Percentiles rank a stretch among this genome's conserved stretches.
phyloP scores from a whole-genome alignment of 2,329 filamentous ascomycete species.

The Helotiales sp. region DNA sequence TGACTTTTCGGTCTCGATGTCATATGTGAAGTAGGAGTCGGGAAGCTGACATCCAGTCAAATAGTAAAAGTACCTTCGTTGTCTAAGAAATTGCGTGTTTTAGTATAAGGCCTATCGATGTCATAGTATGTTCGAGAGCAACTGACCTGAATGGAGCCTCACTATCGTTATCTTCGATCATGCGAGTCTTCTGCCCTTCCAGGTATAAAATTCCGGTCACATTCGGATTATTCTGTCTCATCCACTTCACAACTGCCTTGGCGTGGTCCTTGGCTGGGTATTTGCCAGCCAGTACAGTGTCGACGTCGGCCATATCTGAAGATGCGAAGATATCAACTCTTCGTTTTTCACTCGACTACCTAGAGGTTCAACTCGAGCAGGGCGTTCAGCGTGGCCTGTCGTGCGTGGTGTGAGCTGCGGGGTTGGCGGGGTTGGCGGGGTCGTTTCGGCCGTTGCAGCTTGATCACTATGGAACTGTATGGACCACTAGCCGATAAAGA shows the following conservation, averaged over 20 bases:
- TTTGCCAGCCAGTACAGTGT: conserved; percentile 60
- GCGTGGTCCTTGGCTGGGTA: conserved; percentile 89
- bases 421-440: background rate
- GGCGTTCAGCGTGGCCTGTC: no score
- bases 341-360: no score
- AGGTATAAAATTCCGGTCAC: conserved; percentile 80
- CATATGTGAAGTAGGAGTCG: conserved; percentile 81
- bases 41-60: conserved; percentile 82
- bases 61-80: conserved; percentile 94
- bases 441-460: no score
- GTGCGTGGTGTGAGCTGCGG: background rate
- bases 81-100: conserved; percentile 54
- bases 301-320: conserved; percentile 25
- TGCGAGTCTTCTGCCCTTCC: conserved; percentile 79
- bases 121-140: no score
- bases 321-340: background rate
- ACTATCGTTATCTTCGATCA: conserved; percentile 90
- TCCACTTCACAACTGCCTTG: conserved; percentile 78
- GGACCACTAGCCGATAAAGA: no score
- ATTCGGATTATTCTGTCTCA: conserved; percentile 69
- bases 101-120: background rate
- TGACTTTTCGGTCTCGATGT: conserved; percentile 72
- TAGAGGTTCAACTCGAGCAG: no score
- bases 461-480: no score
- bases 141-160: conserved; percentile 75